Percentiles rank a stretch among this genome's conserved stretches.
These are phyloP conservation scores for Cytospora piceae DNA, from an alignment of 2,329 filamentous ascomycete species.

Conservation along the genomic window DNA sequence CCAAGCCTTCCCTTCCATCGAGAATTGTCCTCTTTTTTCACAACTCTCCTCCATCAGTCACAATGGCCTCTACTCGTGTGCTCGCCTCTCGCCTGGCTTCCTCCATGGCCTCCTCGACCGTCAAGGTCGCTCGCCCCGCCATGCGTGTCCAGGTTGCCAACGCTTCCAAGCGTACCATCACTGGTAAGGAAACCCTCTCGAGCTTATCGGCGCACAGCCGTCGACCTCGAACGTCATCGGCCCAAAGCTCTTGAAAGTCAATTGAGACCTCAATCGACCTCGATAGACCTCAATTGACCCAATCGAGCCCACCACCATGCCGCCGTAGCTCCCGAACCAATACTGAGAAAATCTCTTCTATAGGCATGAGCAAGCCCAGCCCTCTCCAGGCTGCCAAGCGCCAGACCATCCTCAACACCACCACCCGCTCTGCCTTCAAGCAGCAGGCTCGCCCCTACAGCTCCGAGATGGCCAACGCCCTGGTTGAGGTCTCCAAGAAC, in stretches of 20 bases:
- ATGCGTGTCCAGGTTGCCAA: conserved; percentile 65
- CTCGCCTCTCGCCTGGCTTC: conserved; percentile 77
- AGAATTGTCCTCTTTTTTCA: conserved; percentile 46
- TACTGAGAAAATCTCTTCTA: conserved; percentile 34
- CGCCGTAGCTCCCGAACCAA: conserved; percentile 21
- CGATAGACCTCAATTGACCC: conserved; percentile 38
- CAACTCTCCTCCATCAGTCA: conserved; percentile 58
- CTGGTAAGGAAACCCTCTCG: conserved; percentile 57
- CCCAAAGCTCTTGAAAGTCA: conserved; percentile 30
- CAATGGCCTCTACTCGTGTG: conserved; percentile 80
- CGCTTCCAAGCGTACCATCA: conserved; percentile 76
- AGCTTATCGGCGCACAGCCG: conserved; percentile 30
- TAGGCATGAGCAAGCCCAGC: conserved; percentile 60
- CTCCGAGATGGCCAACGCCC: conserved; percentile 84
- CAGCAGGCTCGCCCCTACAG: conserved; percentile 73
- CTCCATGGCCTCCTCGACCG: conserved; percentile 74
- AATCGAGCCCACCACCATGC: conserved; percentile 14
- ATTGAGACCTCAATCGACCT: conserved; percentile 36
- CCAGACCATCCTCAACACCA: conserved; percentile 69
- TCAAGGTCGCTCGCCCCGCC: conserved; percentile 79
- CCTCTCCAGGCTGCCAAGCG: conserved; percentile 78
- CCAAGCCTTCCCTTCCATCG: conserved; percentile 41
- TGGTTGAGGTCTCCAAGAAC: conserved; percentile 91
- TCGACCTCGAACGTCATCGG: conserved; percentile 30
- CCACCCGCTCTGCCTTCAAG: conserved; percentile 66